Percentiles rank a stretch among this genome's conserved stretches.
Conservation (phyloP, 768 basidiomycete species). For the Nidularia pulvinata region DNA sequence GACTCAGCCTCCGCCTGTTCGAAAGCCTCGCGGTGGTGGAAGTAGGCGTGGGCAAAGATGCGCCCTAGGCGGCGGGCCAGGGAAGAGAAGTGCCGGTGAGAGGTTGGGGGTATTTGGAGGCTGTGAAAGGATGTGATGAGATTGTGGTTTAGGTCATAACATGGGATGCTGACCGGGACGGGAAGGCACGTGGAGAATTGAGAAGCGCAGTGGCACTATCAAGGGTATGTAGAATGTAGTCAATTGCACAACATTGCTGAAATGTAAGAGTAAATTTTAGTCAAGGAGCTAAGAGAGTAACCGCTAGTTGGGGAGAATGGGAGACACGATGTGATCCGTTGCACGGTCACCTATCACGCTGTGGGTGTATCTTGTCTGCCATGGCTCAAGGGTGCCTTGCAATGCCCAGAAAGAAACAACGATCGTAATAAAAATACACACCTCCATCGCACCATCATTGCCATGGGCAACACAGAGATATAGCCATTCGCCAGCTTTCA, state of each 20-base stretch:
- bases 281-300: too few relatives aligned
- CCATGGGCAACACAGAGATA: constrained; percentile 97
- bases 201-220: constrained; percentile 93
- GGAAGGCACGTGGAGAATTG: constrained; percentile 90
- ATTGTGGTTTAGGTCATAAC: constrained; percentile 1
- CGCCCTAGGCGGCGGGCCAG: constrained; percentile 90
- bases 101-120: constrained; percentile 78
- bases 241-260: constrained; percentile 95
- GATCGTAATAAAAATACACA: constrained; percentile 31
- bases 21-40: constrained; percentile 91
- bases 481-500: constrained; percentile 98
- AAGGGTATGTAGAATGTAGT: constrained; percentile 92
- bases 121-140: constrained; percentile 31
- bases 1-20: constrained; percentile 91
- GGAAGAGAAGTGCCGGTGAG: constrained; percentile 86
- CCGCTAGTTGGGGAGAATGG: too few relatives aligned
- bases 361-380: too few relatives aligned
- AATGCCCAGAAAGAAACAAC: too few relatives aligned
- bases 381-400: too few relatives aligned
- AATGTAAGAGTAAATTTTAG: background rate
- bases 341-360: too few relatives aligned
- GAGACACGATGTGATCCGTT: too few relatives aligned
- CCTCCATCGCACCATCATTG: constrained; percentile 86
- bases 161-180: constrained; percentile 64
- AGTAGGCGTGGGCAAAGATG: constrained; percentile 97